Percentiles rank a stretch among this genome's conserved stretches.
These are phyloP conservation scores for Atractiella rhizophila DNA, from an alignment of 768 basidiomycete species.

Conservation along the genomic window DNA sequence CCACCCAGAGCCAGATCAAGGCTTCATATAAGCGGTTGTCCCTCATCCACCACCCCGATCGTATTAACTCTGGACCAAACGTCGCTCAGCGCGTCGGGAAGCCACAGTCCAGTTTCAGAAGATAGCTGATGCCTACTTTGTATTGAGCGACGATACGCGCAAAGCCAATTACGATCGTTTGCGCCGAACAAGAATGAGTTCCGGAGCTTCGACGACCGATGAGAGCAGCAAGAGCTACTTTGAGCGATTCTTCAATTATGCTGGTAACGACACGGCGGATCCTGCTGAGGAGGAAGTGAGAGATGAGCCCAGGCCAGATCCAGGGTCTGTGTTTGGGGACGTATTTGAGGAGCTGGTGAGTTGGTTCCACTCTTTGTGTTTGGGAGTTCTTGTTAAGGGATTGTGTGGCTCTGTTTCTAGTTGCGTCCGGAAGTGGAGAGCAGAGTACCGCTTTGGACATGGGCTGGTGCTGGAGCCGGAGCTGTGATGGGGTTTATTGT, in stretches of 20 bases:
- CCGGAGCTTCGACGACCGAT: neutral
- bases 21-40: slow-evolving; percentile 4
- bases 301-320: slow-evolving; percentile 6
- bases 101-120: slow-evolving; percentile 12
- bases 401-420: neutral
- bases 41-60: slow-evolving; percentile 10
- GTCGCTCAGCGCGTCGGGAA: slow-evolving; percentile 1
- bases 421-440: slow-evolving; percentile 8
- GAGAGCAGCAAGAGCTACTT: neutral
- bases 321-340: slow-evolving; percentile 11
- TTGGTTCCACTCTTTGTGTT: neutral
- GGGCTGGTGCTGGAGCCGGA: slow-evolving; percentile 10
- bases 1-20: neutral
- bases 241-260: neutral
- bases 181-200: neutral
- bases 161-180: slow-evolving; percentile 7
- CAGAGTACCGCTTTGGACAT: slow-evolving; percentile 11
- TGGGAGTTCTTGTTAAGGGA: neutral
- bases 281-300: neutral
- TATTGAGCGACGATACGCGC: slow-evolving; percentile 1
- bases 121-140: slow-evolving; percentile 12
- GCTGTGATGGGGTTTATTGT: slow-evolving; percentile 12
- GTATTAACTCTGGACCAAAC: slow-evolving; percentile 2
- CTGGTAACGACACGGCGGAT: neutral
- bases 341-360: slow-evolving; percentile 13